Base-by-base conservation (phyloP, 805 yeast genomes). In the Kazachstania kunashirensis region DNA sequence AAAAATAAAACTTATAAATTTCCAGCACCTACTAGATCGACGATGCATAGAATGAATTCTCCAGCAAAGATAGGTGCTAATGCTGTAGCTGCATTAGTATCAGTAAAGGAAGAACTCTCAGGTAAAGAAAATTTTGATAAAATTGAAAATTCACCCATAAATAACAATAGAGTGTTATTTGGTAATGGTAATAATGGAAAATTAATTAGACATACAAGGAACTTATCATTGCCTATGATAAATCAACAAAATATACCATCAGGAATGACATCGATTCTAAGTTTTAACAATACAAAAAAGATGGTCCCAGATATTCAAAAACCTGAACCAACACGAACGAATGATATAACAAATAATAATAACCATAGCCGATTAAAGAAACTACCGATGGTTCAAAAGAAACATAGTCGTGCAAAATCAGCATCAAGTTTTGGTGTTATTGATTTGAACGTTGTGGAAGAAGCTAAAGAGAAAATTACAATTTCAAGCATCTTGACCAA, bases 41-140 rank as follows among this genome's bases (percentile, higher is more conserved):
- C 6, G 13, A 24, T 24, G 8, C 51, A 50, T 30, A 48, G 47
- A 42, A 73, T 79, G 13, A 55, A 69, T 21, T 76, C 84, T 2
- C 86, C 86, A 0, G 81, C 84, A 1, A 76, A 75, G 46, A 67
- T 78, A 9, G 88, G 88, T 1, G 85, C 85, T 1, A 71, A 69
- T 16, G 84, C 85, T 1, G 82, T 79, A 1, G 79, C 84, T 0
- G 62, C 65, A 1, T 47, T 71, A 24, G 31, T 21, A 9, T 8
- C 17, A 18, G 21, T 16, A 7, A 29, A 17, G 11, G n/a, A 8
- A 17, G n/a, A n/a, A n/a, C n/a, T n/a, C n/a, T n/a, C n/a, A n/a
- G n/a, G n/a, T n/a, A n/a, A 11, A 20, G 30, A 31, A 12, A 25
- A 13, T 18, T 25, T 29, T 19, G 11, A 25, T 6, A 16, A 25